Base-by-base conservation (phyloP, 2,329 filamentous ascomycete genomes). In the Leptographium wingfieldii region DNA sequence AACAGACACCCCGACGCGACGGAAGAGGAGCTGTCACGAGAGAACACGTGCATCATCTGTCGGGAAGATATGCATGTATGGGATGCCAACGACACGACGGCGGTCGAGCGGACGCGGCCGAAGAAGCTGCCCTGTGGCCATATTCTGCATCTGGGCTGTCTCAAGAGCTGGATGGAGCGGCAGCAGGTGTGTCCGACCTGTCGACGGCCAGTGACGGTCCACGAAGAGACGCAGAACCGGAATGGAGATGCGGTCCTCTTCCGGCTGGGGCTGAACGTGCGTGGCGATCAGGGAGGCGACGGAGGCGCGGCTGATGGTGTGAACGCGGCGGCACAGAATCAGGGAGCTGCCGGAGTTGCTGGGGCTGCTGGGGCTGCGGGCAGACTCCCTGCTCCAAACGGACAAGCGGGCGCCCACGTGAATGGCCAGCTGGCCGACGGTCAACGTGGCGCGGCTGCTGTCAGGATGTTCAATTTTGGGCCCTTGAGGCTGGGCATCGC, bases 161-260 rank as follows among this genome's bases (percentile, higher is more conserved):
- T 99, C 61, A 90, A 94, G 72, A 95, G 92, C 71, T 99, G 94
- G 94, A 80, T 99, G 33, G 94, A 99, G 76, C 81, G 94, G 64
- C 94, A 99, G 72, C 94, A 99, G 74, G 92, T 95, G 40, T 99
- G 94, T 70, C 94, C 94, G 7, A 99, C 91, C 2, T 99, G 94
- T 71, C 84, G 94, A 66, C 83, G 88, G 57, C 86, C 92, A 19
- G 94, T 96, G 19, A 87, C 90, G 12, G 76, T 90, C 46, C 73
- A 68, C 46, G 66, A 68, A 66, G 65, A 63, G 59, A 53, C 16
- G 63, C 69, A 51, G 61, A 69, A 31, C 49, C 49, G 49, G 60
- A 74, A 72, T 61, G 70, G 70, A n/a, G 68, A 70, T 11, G 68
- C 69, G 66, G 63, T 72, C 65, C 66, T 71, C 38, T 68, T 68